These are phyloP conservation scores for Cylindrotheca fusiformis DNA, from an alignment of 108 stramenopile genomes.

Conservation along the genomic window DNA sequence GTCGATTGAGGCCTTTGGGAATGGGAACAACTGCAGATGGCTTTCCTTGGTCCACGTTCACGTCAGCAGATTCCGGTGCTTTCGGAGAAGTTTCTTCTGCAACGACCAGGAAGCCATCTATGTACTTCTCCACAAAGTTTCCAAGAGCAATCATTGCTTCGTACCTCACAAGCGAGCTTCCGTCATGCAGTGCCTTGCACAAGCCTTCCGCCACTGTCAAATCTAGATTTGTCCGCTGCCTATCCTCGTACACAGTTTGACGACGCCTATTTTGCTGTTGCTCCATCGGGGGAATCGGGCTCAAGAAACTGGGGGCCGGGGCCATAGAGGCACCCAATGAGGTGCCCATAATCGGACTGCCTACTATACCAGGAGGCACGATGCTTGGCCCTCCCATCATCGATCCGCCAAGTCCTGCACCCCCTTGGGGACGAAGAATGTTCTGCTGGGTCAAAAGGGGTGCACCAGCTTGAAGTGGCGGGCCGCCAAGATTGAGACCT, in stretches of 20 bases:
- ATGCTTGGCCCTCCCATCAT: neutral
- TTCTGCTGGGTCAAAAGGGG: slow-evolving; percentile 8
- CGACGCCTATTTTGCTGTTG: slow-evolving; percentile 15
- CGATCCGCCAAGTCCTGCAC: neutral
- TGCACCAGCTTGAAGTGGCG: neutral
- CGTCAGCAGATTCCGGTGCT: slow-evolving; percentile 1
- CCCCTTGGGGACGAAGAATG: slow-evolving; percentile 4
- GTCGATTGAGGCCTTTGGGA: slow-evolving; percentile 41
- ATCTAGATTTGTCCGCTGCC: slow-evolving; percentile 37
- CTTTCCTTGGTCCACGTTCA: slow-evolving; percentile 5
- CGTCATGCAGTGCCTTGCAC: slow-evolving; percentile 48
- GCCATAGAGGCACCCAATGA: too few relatives aligned
- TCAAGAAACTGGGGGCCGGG: slow-evolving; percentile 4
- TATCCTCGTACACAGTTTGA: slow-evolving; percentile 44
- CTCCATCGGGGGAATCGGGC: slow-evolving; percentile 9
- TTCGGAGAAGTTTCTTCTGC: slow-evolving; percentile 50
- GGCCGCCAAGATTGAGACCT: slow-evolving; percentile 5
- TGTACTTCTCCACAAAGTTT: slow-evolving; percentile 72
- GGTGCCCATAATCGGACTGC: slow-evolving; percentile 6
- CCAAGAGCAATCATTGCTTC: slow-evolving; percentile 77
- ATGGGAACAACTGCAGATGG: slow-evolving; percentile 23
- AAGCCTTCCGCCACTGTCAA: slow-evolving; percentile 28
- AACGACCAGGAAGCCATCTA: slow-evolving; percentile 70
- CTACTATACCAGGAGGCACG: too few relatives aligned
- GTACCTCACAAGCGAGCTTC: slow-evolving; percentile 78